Conservation (phyloP, 2,329 filamentous ascomycete genomes). For the Cordyceps fumosorosea region DNA sequence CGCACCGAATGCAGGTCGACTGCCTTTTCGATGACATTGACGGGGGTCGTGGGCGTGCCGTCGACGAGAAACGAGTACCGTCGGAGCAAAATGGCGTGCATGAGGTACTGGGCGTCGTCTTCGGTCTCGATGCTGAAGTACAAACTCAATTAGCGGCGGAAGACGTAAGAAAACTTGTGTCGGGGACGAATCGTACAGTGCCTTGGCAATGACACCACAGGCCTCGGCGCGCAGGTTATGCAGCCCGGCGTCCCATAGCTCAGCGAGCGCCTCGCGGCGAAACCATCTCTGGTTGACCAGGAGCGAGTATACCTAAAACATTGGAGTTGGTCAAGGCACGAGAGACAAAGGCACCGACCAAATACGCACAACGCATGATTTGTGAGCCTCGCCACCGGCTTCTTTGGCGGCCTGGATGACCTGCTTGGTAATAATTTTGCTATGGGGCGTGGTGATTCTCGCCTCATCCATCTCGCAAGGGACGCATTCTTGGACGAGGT, state of each 20-base stretch:
- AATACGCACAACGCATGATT: conserved; percentile 59
- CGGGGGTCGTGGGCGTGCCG: conserved; percentile 62
- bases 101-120: conserved; percentile 68
- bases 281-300: conserved; percentile 70
- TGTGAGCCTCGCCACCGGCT: conserved; percentile 69
- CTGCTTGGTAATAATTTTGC: conserved; percentile 70
- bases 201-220: conserved; percentile 88
- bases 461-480: conserved; percentile 81
- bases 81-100: conserved; percentile 77
- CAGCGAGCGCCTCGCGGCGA: conserved; percentile 65
- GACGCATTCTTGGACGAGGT: conserved; percentile 82
- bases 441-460: conserved; percentile 72
- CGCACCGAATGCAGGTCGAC: conserved; percentile 86
- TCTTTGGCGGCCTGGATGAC: conserved; percentile 77
- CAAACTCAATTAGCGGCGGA: neutral
- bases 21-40: conserved; percentile 88
- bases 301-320: conserved; percentile 58
- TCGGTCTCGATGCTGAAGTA: conserved; percentile 71
- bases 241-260: conserved; percentile 89
- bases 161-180: too few species aligned
- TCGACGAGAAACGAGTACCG: conserved; percentile 78
- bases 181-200: conserved; percentile 38
- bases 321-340: neutral
- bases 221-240: conserved; percentile 73
- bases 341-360: neutral